Evolutionary conservation across 2,329 filamentous ascomycete species (phyloP), one percentile per base, ranked within the genome.

Genomic region (Diplocarpon mali): DNA sequence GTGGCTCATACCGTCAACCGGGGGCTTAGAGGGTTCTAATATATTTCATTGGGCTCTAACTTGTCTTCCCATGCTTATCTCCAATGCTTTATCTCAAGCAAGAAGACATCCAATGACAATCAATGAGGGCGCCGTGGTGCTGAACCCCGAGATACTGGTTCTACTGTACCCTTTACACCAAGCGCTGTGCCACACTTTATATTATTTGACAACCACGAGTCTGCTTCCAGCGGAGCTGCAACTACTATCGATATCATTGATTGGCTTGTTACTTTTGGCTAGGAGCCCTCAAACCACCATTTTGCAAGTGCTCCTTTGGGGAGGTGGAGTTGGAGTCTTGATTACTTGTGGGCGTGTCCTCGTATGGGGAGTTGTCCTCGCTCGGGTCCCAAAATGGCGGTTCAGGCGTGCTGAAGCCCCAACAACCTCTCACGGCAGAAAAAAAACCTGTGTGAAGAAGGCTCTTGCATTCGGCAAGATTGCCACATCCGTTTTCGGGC

Each of bases 351-450:
- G 78, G 27, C 73, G 79, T 27, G 76, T 92, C 11, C 76, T 96
- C 30, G 75, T 73, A 56, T 93, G 86, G 84, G 88, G 85, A 37
- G 83, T 96, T 42, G 75, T 82, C 20, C 68, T 98, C 49, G 89
- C 90, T 40, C 75, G 90, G 46, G 85, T 96, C 14, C 92, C 92
- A 2, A 87, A 80, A 56, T 95, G 90, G 87, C 84, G 89, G 35
- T 89, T 96, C 57, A 75, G 78, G 55, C 76, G 80, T 44, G 66
- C 71, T 24, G 49, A 35, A 38, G 42, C 43, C 20, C 24, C 40
- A 2, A 27, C 35, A 12, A 56, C 38, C 17, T 39, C 29, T n/a
- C 42, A 36, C 11, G 35, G 39, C 15, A 52, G 39, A 42, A 41
- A 34, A 12, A n/a, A 32, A 12, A 44, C 38, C 12, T 20, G 44